Percentiles rank a stretch among this genome's conserved stretches.
Conservation (phyloP, 306 rosid genomes). For the Sicyos edulis region DNA sequence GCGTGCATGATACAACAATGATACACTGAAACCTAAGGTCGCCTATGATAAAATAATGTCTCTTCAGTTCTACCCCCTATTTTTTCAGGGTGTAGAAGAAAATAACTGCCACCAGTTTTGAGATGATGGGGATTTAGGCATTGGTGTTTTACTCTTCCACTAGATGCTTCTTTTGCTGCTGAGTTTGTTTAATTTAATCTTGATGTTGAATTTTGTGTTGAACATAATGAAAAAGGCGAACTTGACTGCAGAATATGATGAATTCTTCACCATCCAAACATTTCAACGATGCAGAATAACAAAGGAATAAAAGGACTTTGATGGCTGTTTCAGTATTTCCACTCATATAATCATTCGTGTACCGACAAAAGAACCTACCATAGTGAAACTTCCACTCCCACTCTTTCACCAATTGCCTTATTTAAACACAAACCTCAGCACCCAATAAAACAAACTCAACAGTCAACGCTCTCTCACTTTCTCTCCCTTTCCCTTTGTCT, state of each 20-base stretch:
- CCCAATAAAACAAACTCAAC: not conserved
- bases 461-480: conserved; percentile 10
- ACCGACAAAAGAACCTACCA: conserved; percentile 32
- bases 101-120: not conserved
- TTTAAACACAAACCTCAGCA: not conserved
- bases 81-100: no score
- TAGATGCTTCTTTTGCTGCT: conserved; percentile 8
- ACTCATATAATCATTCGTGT: conserved; percentile 38
- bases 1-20: not conserved
- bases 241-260: conserved; percentile 16
- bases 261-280: conserved; percentile 20
- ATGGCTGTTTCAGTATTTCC: conserved; percentile 35
- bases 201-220: not conserved
- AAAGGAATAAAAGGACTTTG: not conserved
- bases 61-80: no score
- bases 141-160: conserved; percentile 12
- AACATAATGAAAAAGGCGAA: not conserved
- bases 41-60: not conserved
- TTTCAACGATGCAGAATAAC: conserved; percentile 9
- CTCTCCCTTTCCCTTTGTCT: conserved; percentile 15
- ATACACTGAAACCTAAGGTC: not conserved
- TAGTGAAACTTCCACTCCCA: conserved; percentile 20
- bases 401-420: not conserved
- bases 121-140: not conserved
- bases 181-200: conserved; percentile 1